Evolutionary conservation across 495 filamentous ascomycete genomes (phyloP).

Genomic region (Poronia punctata): DNA sequence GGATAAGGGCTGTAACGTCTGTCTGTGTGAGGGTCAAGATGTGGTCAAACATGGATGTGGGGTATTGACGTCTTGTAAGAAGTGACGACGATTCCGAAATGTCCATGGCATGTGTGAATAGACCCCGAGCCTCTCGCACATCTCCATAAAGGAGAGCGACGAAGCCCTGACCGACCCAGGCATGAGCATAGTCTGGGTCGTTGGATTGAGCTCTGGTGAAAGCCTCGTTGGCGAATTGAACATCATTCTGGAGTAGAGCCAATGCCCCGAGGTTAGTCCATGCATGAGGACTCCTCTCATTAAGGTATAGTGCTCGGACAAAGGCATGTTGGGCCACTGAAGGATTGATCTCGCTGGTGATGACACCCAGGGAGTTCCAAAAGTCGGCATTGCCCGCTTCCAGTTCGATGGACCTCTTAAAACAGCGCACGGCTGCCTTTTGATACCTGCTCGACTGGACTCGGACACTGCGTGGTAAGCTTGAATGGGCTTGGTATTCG

Average conservation of each 20-base stretch:
- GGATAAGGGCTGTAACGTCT: slow-evolving; percentile 51
- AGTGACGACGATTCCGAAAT: slow-evolving; percentile 70
- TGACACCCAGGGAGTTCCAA: slow-evolving; percentile 93
- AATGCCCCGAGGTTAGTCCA: slow-evolving; percentile 91
- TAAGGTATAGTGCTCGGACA: slow-evolving; percentile 86
- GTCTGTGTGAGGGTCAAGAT: slow-evolving; percentile 49
- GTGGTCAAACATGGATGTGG: slow-evolving; percentile 71
- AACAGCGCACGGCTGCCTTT: slow-evolving; percentile 79
- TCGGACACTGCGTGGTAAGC: slow-evolving; percentile 40
- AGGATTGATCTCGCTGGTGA: slow-evolving; percentile 74
- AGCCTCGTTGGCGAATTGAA: slow-evolving; percentile 75
- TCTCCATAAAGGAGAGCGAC: slow-evolving; percentile 72
- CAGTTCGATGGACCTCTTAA: slow-evolving; percentile 93
- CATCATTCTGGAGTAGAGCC: slow-evolving; percentile 75
- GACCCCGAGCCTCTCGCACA: slow-evolving; percentile 61
- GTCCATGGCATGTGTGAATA: slow-evolving; percentile 95
- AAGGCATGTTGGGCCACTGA: slow-evolving; percentile 91
- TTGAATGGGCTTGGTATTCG: slow-evolving; percentile 73
- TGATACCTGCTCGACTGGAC: slow-evolving; percentile 56
- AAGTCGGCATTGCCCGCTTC: slow-evolving; percentile 95
- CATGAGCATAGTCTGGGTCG: slow-evolving; percentile 85
- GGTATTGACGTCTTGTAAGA: slow-evolving; percentile 67
- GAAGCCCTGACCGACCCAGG: slow-evolving; percentile 90
- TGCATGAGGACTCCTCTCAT: slow-evolving; percentile 70
- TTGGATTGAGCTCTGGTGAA: slow-evolving; percentile 88